Conservation (phyloP, 805 yeast species). For the Teunomyces aglyptinius region DNA sequence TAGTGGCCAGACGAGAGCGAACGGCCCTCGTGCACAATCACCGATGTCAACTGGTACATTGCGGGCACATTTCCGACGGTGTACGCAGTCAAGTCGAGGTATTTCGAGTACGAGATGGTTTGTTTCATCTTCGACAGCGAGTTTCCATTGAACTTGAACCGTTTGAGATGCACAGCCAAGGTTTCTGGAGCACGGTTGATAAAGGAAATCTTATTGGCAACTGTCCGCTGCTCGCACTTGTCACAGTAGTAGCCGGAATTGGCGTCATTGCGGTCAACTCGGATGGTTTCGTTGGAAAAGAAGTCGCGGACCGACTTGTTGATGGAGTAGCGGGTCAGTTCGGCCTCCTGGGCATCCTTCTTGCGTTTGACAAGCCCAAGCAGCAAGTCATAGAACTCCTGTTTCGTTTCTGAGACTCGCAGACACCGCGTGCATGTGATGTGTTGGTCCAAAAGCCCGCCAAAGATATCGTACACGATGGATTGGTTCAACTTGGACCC, state of each 20-base stretch:
- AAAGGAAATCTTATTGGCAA: conserved; percentile 72
- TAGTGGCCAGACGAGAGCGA: conserved; percentile 93
- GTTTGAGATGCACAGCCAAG: conserved; percentile 78
- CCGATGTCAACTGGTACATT: conserved; percentile 70
- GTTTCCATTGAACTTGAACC: conserved; percentile 84
- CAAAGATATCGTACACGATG: conserved; percentile 88
- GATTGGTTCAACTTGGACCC: conserved; percentile 82
- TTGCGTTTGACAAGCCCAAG: conserved; percentile 61
- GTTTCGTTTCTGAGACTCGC: conserved; percentile 81
- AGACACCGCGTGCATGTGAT: conserved; percentile 83
- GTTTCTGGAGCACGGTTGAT: conserved; percentile 87
- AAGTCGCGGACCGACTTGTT: conserved; percentile 76
- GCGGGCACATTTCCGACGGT: conserved; percentile 33
- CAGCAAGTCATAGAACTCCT: conserved; percentile 90
- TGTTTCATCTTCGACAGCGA: conserved; percentile 84
- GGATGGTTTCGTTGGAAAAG: conserved; percentile 78
- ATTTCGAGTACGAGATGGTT: conserved; percentile 75
- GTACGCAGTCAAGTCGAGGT: conserved; percentile 68
- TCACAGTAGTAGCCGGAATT: conserved; percentile 82
- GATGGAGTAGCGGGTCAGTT: conserved; percentile 51
- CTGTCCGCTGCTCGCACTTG: conserved; percentile 71
- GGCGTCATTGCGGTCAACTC: conserved; percentile 62
- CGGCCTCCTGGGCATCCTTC: conserved; percentile 13
- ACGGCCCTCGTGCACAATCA: conserved; percentile 92
- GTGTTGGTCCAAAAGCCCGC: conserved; percentile 81